These are phyloP conservation scores for Ustilago lituana DNA, from an alignment of 1,284 basidiomycete genomes.

Conservation along the genomic window DNA sequence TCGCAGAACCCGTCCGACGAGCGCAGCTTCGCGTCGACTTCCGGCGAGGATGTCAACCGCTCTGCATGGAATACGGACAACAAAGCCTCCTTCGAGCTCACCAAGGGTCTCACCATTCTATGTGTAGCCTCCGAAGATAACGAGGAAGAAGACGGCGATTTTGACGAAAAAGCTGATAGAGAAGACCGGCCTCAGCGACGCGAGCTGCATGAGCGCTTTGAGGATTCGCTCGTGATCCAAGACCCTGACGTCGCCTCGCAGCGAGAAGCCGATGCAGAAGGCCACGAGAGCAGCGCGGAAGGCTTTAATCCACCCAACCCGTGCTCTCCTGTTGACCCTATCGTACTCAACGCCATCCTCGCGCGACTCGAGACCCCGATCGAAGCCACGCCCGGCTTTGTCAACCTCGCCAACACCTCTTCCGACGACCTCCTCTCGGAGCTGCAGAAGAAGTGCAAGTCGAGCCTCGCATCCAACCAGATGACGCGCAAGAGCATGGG, in stretches of 20 bases:
- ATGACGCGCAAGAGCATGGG: constrained; percentile 63
- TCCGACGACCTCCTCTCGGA: constrained; percentile 73
- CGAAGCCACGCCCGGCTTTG: constrained; percentile 73
- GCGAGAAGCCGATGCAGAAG: neutral
- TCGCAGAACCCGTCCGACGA: constrained; percentile 32
- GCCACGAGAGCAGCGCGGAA: neutral
- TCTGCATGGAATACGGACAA: constrained; percentile 38
- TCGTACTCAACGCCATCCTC: constrained; percentile 76
- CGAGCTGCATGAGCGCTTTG: constrained; percentile 32
- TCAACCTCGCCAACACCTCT: constrained; percentile 73
- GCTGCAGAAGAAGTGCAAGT: constrained; percentile 71
- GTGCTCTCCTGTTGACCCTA: constrained; percentile 83
- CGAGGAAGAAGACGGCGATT: constrained; percentile 15
- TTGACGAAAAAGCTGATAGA: constrained; percentile 10
- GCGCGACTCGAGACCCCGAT: constrained; percentile 73
- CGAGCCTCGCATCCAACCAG: constrained; percentile 45
- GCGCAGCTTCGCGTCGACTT: constrained; percentile 37
- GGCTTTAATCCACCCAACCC: constrained; percentile 75
- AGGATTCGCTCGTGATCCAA: constrained; percentile 31
- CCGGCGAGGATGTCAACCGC: constrained; percentile 30
- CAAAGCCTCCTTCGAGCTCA: constrained; percentile 42
- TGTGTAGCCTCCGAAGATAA: constrained; percentile 18
- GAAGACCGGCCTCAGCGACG: constrained; percentile 9
- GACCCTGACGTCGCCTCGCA: constrained; percentile 7
- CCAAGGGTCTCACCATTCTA: constrained; percentile 44